Base-by-base conservation (phyloP, 805 yeast genomes). In the Hanseniaspora singularis region DNA sequence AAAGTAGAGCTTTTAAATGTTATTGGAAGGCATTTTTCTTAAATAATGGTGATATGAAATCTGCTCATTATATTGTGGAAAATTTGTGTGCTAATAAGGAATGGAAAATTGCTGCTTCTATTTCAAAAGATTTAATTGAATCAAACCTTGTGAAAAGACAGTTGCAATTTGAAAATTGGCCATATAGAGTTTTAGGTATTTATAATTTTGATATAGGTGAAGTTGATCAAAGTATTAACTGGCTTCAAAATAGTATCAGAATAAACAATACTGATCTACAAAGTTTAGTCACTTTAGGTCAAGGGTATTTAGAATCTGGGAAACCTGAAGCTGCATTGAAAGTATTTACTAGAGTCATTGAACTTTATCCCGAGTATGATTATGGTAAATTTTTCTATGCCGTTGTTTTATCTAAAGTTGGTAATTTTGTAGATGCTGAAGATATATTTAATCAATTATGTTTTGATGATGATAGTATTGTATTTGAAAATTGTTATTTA, bases 221-320 rank as follows among this genome's bases (percentile, higher is more conserved):
- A 53, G 84, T 77, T 52, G 76, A 75, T 1, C 77, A 77, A 47
- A 94, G 98, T 0, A 81, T 89, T 39, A 89, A 83, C 61, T 78
- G 83, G 74, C 87, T 85, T 58, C 98, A 92, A 62, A 73, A 78
- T 23, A 87, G 96, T 1, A 67, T 92, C 40, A 71, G 96, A 51
- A 65, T 81, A 52, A 67, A 77, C 36, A 66, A 81, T 0, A 52
- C 57, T 45, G 96, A 92, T 61, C 59, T 74, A 1, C 80, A 83
- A 52, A 80, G 95, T 2, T 89, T 97, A 96, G 68, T 82, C 24
- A 96, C 96, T 1, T 66, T 92, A n/a, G 98, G 98, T n/a, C 97
- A 92, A 60, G 89, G 96, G 0, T 92, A 92, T 60, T 68, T 73
- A 46, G 74, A 77, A 22, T 76, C 92, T 60, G 98, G 98, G 2